Base-by-base conservation (phyloP, 108 stramenopile genomes). In the Cyclotella sp. region DNA sequence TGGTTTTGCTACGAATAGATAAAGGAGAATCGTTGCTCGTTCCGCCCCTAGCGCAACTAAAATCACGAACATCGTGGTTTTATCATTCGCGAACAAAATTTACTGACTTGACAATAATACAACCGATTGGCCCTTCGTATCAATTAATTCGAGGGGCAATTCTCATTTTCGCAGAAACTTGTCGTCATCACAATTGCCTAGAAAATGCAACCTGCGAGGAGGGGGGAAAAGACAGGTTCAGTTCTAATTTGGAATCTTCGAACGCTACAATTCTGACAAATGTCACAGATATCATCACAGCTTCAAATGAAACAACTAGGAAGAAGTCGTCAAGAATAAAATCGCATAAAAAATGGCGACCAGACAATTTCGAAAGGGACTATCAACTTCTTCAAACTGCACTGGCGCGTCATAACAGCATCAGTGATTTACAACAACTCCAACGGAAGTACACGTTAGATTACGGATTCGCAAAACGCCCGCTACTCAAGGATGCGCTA, bases 391-490 rank as follows among this genome's bases (percentile, higher is more conserved):
- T 83, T 49, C n/a, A 73, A 64, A 68, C 22, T 54, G 82, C 75
- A 62, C 41, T 83, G 12, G 66, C 82, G 8, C 65, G 53, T 42
- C 60, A 68, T 57, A 46, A 63, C 45, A 75, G 69, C 40, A 70
- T 77, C 40, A 28, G 47, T 9, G 67, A 83, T 55, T 62, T 83
- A 55, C 76, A 68, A 30, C 82, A 83, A 59, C 72, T 42, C 27
- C 76, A 73, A 55, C 53, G 82, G 22, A 52, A 72, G 44, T 63
- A 83, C 70, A 72, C 70, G 3, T 62, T 83, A 46, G 82, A 83
- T 63, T 60, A 77, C 57, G 82, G 76, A 45, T 83, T 83, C 30
- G 68, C 72, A 34, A 71, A 72, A 57, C 76, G 76, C 15, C 82
- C 82, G 52, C 44, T 83, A 27, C 11, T 83, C 15, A 51, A 40